Percentiles rank a stretch among this genome's conserved stretches.
phyloP scores from a whole-genome alignment of 345 rosid genomes.

The Leavenworthia alabamica region DNA sequence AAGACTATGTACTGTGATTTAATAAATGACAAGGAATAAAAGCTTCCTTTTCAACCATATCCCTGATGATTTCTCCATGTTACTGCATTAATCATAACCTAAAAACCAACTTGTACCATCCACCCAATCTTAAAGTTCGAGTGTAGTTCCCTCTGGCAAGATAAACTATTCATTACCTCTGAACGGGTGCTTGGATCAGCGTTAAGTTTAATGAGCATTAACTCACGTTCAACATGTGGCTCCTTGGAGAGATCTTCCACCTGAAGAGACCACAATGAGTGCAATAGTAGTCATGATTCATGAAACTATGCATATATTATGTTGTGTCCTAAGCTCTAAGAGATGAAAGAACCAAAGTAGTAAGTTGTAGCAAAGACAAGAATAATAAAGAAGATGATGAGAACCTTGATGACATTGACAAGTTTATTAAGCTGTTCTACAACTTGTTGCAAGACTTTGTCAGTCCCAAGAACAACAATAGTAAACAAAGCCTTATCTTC shows the following conservation, averaged over 20 bases:
- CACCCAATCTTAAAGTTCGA: not conserved
- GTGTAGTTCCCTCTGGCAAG: not conserved
- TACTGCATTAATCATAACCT: not conserved
- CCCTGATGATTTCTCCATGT: not conserved
- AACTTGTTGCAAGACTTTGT: slow-evolving; percentile 74
- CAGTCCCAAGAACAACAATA: slow-evolving; percentile 83
- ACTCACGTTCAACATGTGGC: slow-evolving; percentile 88
- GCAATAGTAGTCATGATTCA: not conserved
- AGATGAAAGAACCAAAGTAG: not conserved
- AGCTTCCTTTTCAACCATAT: not conserved
- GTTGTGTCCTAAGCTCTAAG: not conserved
- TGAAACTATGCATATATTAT: not conserved
- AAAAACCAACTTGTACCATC: slow-evolving; percentile 1
- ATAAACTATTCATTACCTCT: slow-evolving; percentile 46
- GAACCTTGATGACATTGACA: slow-evolving; percentile 90
- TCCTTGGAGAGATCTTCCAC: slow-evolving; percentile 87
- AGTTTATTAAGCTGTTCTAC: slow-evolving; percentile 95
- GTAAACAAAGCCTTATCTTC: slow-evolving; percentile 90
- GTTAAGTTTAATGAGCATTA: slow-evolving; percentile 77
- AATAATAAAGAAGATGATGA: not conserved
- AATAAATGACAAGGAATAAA: too few species aligned
- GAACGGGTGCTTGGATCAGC: slow-evolving; percentile 50
- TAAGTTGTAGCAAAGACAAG: not conserved
- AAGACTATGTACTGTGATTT: too few species aligned
- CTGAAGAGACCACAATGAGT: slow-evolving; percentile 32